Percentiles rank a stretch among this genome's conserved stretches.
These are phyloP conservation scores for Corymbia maculata DNA, from an alignment of 345 rosid genomes.

Conservation along the genomic window DNA sequence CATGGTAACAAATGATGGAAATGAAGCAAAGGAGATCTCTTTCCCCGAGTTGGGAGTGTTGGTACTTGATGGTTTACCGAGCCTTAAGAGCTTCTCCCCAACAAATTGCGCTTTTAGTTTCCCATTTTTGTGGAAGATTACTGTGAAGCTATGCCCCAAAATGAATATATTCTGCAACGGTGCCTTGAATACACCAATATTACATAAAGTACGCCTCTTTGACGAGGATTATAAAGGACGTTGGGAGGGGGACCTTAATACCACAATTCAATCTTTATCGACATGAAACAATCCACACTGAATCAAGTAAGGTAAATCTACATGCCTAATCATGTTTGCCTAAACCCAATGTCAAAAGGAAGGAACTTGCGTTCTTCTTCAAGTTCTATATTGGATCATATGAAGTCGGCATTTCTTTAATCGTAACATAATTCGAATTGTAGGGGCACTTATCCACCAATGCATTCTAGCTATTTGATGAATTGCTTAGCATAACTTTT, in stretches of 20 bases:
- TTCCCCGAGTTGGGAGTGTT: not conserved
- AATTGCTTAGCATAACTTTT: not conserved
- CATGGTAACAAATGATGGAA: not conserved
- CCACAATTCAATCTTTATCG: not conserved
- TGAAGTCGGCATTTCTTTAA: not conserved
- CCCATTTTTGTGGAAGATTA: accelerated
- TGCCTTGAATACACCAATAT: not conserved
- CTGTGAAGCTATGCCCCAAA: not conserved
- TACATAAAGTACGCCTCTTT: accelerated
- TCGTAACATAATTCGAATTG: not conserved
- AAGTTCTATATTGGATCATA: not conserved
- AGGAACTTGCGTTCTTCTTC: not conserved
- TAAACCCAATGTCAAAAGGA: accelerated
- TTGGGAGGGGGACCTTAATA: not conserved
- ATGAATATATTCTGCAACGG: not conserved
- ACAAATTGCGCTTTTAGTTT: not conserved
- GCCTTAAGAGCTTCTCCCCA: not conserved
- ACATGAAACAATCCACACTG: accelerated
- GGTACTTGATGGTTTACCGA: not conserved
- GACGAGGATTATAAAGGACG: accelerated
- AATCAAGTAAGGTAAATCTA: not conserved
- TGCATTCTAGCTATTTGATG: not conserved
- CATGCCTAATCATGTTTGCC: no score
- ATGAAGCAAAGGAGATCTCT: not conserved
- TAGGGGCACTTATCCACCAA: not conserved